A percentile compares a stretch with the other conserved stretches of the same genome.
Conservation (phyloP, 768 basidiomycete genomes). For the Pholiota molesta region DNA sequence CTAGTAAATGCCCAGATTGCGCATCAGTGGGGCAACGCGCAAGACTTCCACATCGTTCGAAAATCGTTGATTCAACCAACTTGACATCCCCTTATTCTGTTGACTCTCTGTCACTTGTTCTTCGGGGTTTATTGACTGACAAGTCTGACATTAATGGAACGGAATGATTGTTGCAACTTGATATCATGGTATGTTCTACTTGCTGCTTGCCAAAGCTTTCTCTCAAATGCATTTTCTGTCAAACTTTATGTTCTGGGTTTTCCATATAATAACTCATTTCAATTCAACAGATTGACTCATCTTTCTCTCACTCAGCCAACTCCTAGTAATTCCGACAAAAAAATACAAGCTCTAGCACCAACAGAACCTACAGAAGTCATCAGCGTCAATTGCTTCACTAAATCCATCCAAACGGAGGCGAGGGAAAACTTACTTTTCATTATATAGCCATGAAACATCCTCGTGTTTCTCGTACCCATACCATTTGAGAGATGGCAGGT, state of each 20-base stretch:
- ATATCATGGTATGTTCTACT: no score
- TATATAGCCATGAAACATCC: constrained; percentile 24
- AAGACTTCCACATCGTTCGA: neutral
- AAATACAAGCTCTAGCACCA: neutral
- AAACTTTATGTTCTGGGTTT: no score
- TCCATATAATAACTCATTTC: no score
- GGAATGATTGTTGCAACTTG: no score
- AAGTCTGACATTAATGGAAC: no score
- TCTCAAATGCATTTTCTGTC: no score
- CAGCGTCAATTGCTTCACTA: no score
- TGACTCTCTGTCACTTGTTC: no score
- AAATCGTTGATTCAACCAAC: neutral
- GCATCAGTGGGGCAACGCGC: neutral
- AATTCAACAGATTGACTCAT: neutral
- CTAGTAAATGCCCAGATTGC: neutral
- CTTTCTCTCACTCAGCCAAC: neutral
- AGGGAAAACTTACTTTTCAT: constrained; percentile 25
- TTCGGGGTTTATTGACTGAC: no score
- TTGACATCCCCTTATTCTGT: no score
- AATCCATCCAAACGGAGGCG: neutral
- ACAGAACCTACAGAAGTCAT: constrained; percentile 4
- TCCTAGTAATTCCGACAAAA: no score
- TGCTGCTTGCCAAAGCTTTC: no score
- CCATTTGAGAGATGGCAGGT: constrained; percentile 45
- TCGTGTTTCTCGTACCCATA: constrained; percentile 33